Percentiles rank a stretch among this genome's conserved stretches.
Conservation (phyloP, 495 filamentous ascomycete species). For the Podospora didyma region DNA sequence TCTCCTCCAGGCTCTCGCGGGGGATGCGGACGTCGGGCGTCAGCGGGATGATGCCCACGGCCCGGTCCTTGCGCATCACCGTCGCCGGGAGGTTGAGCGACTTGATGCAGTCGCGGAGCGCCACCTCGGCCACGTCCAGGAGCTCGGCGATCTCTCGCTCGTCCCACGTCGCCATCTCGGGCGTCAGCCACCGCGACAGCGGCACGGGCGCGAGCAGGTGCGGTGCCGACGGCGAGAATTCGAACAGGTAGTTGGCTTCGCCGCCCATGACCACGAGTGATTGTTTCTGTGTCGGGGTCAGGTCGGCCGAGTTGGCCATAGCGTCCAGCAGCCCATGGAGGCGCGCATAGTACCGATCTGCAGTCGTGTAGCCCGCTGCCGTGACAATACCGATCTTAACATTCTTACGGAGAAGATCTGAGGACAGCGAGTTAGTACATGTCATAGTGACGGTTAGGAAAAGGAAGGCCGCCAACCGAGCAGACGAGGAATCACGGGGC, state of each 20-base stretch:
- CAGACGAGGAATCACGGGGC: conserved; percentile 75
- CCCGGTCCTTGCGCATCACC: conserved; percentile 85
- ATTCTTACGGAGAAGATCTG: conserved; percentile 51
- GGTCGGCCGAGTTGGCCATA: conserved; percentile 56
- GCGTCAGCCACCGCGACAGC: conserved; percentile 70
- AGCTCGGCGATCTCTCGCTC: conserved; percentile 72
- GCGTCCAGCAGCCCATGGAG: conserved; percentile 82
- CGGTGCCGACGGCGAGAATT: conserved; percentile 54
- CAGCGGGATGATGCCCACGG: conserved; percentile 81
- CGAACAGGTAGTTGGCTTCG: conserved; percentile 84
- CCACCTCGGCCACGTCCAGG: conserved; percentile 80
- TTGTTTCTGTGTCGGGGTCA: conserved; percentile 61
- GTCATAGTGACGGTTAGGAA: no score
- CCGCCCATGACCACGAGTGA: conserved; percentile 84
- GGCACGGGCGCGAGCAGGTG: conserved; percentile 60
- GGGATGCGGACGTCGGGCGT: conserved; percentile 59
- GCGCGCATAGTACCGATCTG: conserved; percentile 74
- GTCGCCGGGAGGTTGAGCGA: conserved; percentile 72
- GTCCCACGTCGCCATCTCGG: conserved; percentile 83
- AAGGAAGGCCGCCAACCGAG: conserved; percentile 37
- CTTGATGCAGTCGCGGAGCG: conserved; percentile 71
- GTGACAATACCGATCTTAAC: conserved; percentile 92
- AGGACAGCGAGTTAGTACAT: neutral
- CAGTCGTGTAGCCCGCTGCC: conserved; percentile 90
- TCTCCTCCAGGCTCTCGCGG: conserved; percentile 91